Evolutionary conservation across 345 rosid species (phyloP), one percentile per base, ranked within the genome.

Genomic region (Cardamine resedifolia): DNA sequence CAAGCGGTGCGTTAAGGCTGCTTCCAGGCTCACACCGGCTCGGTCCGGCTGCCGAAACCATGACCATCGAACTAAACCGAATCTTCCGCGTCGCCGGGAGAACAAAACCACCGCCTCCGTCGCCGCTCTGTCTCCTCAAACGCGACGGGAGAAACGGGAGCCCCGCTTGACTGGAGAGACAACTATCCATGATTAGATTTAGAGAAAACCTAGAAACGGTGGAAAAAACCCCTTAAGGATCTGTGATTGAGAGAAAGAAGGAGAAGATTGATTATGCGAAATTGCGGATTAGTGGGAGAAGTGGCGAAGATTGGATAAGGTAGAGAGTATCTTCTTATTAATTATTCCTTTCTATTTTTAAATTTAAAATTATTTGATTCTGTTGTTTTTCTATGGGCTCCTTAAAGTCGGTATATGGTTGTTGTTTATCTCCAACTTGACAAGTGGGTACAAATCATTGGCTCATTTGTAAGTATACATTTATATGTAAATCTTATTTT

Each of bases 21-120:
- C 97, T 85, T 57, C 91, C 85, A 60, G 90, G 82, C 78, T 91
- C 96, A 56, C 95, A 91, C 77, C 81, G 90, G 75, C 96, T 89
- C 11, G 82, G 78, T 5, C 96, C 88, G 19, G 91, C 88, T 7
- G 89, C 80, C 3, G 66, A 73, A 11, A 85, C 78, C 1, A 74
- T 43, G 0, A n/a, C 58, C n/a, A 70, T 12, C 30, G 76, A 49
- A 14, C 68, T 36, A 27, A 3, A 53, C 45, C 14, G 66, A 1
- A 45, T 7, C 58, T 39, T 64, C 11, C 68, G 5, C 10, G 2
- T 58, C 68, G 33, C 39, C 26, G 41, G 68, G 4, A 65, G 4
- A 43, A 33, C n/a, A 49, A 39, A 64, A 28, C 72, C 61, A 3
- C 70, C 43, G 15, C 43, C 79, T 53, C 79, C 74, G 8, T 45